Conservation (phyloP, 202 grass and related monocot species). For the Cymbopogon flexuosus region DNA sequence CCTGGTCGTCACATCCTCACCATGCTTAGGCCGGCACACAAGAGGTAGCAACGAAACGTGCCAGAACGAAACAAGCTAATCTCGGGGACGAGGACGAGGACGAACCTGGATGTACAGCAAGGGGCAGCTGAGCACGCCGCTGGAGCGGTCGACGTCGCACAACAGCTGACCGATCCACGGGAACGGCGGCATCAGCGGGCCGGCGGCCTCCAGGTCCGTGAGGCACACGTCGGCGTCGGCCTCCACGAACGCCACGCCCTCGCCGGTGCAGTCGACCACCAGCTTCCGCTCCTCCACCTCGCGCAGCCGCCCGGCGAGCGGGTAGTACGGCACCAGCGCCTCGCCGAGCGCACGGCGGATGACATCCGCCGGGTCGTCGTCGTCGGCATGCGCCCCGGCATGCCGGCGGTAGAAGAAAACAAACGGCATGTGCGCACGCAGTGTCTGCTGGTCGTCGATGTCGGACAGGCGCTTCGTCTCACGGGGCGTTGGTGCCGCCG, state of each 20-base stretch:
- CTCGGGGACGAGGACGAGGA: too few relatives aligned
- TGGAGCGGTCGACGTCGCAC: background rate
- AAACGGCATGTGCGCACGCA: background rate
- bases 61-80: too few relatives aligned
- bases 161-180: background rate
- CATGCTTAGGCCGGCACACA: too few relatives aligned
- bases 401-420: background rate
- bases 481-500: background rate
- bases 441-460: background rate
- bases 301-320: conserved; percentile 41
- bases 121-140: background rate
- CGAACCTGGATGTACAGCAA: background rate
- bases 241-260: conserved; percentile 41
- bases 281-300: conserved; percentile 40
- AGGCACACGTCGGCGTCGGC: conserved; percentile 37
- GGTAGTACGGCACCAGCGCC: conserved; percentile 49
- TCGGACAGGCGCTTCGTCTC: background rate
- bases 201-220: background rate
- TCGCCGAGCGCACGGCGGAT: background rate
- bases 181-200: background rate
- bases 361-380: too few relatives aligned
- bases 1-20: background rate
- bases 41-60: too few relatives aligned
- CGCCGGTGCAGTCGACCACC: conserved; percentile 42
- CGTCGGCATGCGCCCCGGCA: too few relatives aligned